A percentile compares a stretch with the other conserved stretches of the same genome.
These are phyloP conservation scores for Phialocephala sp. DNA, from an alignment of 2,329 filamentous ascomycete genomes.

Conservation along the genomic window DNA sequence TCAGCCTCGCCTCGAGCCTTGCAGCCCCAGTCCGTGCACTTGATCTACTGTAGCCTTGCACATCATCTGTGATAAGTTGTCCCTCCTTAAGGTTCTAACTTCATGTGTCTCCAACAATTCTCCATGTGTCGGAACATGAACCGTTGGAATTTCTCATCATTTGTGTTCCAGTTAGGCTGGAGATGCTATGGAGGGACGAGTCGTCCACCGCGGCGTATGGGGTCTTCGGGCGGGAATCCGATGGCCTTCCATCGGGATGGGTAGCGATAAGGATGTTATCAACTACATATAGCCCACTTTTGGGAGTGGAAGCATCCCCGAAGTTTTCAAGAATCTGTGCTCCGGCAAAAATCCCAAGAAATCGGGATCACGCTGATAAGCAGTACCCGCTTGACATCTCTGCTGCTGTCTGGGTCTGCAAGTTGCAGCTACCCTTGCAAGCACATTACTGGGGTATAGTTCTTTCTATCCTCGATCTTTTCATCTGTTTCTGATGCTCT, in stretches of 20 bases:
- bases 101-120: neutral
- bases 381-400: neutral
- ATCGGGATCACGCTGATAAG: neutral
- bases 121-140: neutral
- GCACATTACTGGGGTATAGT: neutral
- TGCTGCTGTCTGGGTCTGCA: neutral
- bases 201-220: neutral
- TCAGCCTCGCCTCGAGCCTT: constrained; percentile 11
- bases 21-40: neutral
- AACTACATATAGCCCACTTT: neutral
- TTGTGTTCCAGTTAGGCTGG: neutral
- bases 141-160: neutral
- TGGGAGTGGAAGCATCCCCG: neutral
- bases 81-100: neutral
- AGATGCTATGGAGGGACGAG: neutral
- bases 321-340: neutral
- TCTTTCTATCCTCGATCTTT: neutral
- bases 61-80: neutral
- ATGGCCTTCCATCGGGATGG: constrained; percentile 2
- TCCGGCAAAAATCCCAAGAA: neutral
- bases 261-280: constrained; percentile 9
- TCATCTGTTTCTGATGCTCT: neutral
- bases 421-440: neutral
- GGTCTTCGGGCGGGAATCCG: constrained; percentile 5
- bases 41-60: no score